phyloP scores from a whole-genome alignment of 805 yeast genomes.

The Ogataea zsoltii region DNA sequence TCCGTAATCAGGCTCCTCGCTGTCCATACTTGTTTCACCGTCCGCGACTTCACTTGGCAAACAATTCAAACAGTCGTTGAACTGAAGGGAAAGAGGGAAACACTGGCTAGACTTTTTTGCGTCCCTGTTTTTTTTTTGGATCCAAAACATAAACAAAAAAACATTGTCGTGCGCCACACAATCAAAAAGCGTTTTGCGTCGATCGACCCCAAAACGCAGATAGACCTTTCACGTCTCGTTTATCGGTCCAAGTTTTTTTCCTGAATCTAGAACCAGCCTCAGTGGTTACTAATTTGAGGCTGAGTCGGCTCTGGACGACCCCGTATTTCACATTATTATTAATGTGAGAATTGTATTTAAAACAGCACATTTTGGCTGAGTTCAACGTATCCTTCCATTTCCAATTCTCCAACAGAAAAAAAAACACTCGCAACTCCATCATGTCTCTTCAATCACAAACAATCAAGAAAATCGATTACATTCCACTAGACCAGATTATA shows the following conservation, averaged over 20 bases:
- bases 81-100: neutral
- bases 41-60: neutral
- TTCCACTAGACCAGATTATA: constrained; percentile 67
- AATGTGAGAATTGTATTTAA: neutral
- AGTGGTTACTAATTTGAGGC: neutral
- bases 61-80: neutral
- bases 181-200: neutral
- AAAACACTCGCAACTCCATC: no score
- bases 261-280: neutral
- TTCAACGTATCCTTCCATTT: no score
- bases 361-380: no score
- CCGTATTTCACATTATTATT: neutral
- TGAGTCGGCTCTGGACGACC: neutral
- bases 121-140: neutral
- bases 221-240: no score
- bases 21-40: constrained; percentile 11
- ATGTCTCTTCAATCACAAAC: constrained; percentile 74
- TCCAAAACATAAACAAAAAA: constrained; percentile 2
- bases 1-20: constrained; percentile 61
- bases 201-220: neutral
- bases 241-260: no score
- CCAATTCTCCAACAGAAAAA: no score
- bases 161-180: neutral
- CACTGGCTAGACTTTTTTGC: neutral
- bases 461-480: constrained; percentile 49